Percentiles rank a stretch among this genome's conserved stretches.
These are phyloP conservation scores for Lignosus rhinocerotis DNA, from an alignment of 1,284 basidiomycete species.

Conservation along the genomic window DNA sequence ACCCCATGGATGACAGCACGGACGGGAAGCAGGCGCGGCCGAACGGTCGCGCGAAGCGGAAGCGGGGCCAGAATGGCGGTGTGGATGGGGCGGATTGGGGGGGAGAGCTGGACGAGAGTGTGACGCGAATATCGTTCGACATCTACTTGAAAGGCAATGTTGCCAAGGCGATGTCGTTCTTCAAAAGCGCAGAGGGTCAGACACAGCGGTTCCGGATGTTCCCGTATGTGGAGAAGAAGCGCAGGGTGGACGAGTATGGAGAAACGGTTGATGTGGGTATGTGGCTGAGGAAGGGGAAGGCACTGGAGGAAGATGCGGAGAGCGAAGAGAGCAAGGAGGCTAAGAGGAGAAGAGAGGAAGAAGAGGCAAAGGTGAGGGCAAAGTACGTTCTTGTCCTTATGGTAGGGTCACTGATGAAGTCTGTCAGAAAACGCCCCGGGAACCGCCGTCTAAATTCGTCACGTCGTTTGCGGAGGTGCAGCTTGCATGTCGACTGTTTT, in stretches of 20 bases:
- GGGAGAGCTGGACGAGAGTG: constrained; percentile 70
- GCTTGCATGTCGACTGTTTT: constrained; percentile 83
- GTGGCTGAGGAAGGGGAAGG: constrained; percentile 75
- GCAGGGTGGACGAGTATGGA: constrained; percentile 93
- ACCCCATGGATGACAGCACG: constrained; percentile 46
- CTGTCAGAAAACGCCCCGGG: constrained; percentile 65
- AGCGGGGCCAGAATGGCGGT: constrained; percentile 42
- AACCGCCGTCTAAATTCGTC: constrained; percentile 92
- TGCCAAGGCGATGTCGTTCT: constrained; percentile 79
- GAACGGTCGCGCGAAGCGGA: constrained; percentile 34
- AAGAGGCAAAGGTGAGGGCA: constrained; percentile 71
- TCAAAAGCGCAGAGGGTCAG: constrained; percentile 71
- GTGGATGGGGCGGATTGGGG: constrained; percentile 66
- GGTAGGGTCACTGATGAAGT: background rate
- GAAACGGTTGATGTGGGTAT: constrained; percentile 93
- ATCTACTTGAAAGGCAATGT: constrained; percentile 96
- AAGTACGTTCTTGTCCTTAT: background rate
- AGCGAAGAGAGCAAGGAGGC: constrained; percentile 79
- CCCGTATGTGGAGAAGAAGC: constrained; percentile 92
- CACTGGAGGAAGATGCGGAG: constrained; percentile 86
- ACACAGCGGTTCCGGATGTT: constrained; percentile 93
- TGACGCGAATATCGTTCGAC: constrained; percentile 85
- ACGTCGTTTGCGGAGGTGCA: constrained; percentile 74
- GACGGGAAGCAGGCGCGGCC: constrained; percentile 14
- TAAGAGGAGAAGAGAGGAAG: constrained; percentile 72